Conservation (phyloP, 345 rosid genomes). For the Ceriops decandra region DNA sequence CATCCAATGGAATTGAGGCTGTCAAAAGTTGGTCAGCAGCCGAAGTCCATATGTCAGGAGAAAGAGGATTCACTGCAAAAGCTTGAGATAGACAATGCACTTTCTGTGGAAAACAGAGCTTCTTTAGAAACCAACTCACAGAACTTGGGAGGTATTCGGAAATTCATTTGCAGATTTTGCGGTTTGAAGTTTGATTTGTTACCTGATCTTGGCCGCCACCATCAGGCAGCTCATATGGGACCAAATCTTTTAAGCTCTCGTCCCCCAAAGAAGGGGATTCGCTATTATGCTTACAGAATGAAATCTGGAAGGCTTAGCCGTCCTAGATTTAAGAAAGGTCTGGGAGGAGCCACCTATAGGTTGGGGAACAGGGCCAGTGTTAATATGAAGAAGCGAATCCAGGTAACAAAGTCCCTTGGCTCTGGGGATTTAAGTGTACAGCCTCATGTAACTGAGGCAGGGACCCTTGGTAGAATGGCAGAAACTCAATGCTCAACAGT, state of each 20-base stretch:
- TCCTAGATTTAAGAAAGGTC: conserved; percentile 80
- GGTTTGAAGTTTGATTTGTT: conserved; percentile 85
- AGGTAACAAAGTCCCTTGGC: conserved; percentile 51
- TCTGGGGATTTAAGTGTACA: conserved; percentile 30
- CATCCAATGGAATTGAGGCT: conserved; percentile 60
- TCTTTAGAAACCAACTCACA: conserved; percentile 40
- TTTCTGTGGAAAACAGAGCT: conserved; percentile 28
- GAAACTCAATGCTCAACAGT: conserved; percentile 67
- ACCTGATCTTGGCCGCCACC: conserved; percentile 98
- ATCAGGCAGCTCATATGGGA: conserved; percentile 97
- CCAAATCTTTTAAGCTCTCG: conserved; percentile 52
- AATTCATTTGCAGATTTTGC: conserved; percentile 78
- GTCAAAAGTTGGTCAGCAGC: conserved; percentile 38
- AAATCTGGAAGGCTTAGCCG: conserved; percentile 91
- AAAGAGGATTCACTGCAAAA: conserved; percentile 33
- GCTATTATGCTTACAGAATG: conserved; percentile 62
- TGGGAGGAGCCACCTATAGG: conserved; percentile 73
- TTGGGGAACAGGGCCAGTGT: conserved; percentile 61
- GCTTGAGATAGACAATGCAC: conserved; percentile 35
- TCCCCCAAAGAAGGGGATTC: conserved; percentile 66
- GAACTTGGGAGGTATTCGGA: conserved; percentile 43
- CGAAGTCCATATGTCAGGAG: conserved; percentile 19
- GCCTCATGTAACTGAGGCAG: conserved; percentile 35
- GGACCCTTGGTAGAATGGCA: conserved; percentile 44
- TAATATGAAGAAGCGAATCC: conserved; percentile 74